Base-by-base conservation (phyloP, 495 filamentous ascomycete species). In the Beverwykella pulmonaria region DNA sequence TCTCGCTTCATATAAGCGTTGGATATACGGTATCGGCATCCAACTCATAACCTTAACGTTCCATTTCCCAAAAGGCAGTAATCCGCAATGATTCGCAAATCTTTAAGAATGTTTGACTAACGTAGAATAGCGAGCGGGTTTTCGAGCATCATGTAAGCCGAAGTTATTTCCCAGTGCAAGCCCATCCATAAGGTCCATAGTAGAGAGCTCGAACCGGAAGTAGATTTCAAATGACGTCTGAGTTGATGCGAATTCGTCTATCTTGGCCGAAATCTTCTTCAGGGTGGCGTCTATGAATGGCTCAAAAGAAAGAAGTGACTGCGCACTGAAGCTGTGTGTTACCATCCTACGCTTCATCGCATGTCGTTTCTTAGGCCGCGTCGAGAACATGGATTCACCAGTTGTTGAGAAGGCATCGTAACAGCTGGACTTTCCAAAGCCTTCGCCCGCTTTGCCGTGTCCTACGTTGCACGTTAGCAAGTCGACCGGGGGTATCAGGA, bases 101-200 rank as follows among this genome's bases (percentile, higher is more conserved):
- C 68, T 56, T 52, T 71, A 63, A 3, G 25, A 41, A 34, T 63
- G 47, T 54, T 67, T 63, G 0, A 71, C 64, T 9, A 71, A 34
- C 1, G 36, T 63, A 17, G 58, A 59, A 26, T 67, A 71, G 26
- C 68, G 0, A 1, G 63, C 64, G n/a, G 64, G 63, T 39, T 64
- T 50, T 19, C 65, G 65, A 30, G 59, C 65, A n/a, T 65, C 65
- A 15, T 68, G 60, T 0, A 63, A 56, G 1, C 69, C 69, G 48
- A 71, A 68, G 22, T 48, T 61, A 22, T 68, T 46, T 19, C 69
- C 69, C 10, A 71, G 52, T 1, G 69, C 65, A 10, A 68, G 27
- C 44, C 68, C 65, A 27, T 65, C 65, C 65, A 71, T 65, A 6
- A 71, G 39, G 30, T 71, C 69, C 65, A 71, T 68, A 36, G 69